Conservation (phyloP, 345 rosid species). For the Geranium brycei region DNA sequence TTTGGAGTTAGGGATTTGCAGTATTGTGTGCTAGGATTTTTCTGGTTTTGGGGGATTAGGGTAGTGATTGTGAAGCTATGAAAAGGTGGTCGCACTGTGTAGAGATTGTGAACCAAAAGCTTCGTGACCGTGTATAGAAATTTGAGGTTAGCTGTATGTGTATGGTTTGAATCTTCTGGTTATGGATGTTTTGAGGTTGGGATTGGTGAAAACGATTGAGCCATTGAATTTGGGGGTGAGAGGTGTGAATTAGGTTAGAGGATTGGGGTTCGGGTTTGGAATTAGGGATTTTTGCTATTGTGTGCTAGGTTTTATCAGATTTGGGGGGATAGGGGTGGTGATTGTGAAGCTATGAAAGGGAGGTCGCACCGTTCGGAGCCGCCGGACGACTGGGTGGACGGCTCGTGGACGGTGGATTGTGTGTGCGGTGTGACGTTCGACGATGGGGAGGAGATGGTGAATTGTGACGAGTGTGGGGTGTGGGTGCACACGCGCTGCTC, state of each 20-base stretch:
- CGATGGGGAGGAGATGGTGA: constrained; percentile 97
- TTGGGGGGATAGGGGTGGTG: constrained; percentile 2
- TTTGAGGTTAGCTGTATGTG: too few species aligned
- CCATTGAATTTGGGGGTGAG: background rate
- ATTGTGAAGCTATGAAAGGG: constrained; percentile 30
- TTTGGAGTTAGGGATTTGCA: background rate
- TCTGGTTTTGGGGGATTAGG: background rate
- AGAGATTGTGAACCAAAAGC: constrained; percentile 9
- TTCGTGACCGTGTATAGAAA: too few species aligned
- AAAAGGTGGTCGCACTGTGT: constrained; percentile 53
- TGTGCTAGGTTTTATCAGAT: background rate
- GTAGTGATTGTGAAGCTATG: constrained; percentile 18
- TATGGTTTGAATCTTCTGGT: background rate
- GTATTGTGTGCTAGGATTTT: background rate
- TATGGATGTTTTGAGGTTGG: background rate
- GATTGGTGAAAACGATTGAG: background rate
- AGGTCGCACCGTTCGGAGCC: constrained; percentile 53
- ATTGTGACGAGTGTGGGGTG: constrained; percentile 93
- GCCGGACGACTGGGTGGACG: constrained; percentile 91
- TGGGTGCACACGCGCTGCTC: constrained; percentile 99
- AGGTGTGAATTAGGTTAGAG: background rate
- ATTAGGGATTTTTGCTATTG: background rate
- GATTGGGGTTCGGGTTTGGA: background rate
- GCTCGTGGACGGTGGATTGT: constrained; percentile 95
- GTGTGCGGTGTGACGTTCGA: constrained; percentile 83